Evolutionary conservation across 2,329 filamentous ascomycete species (phyloP), one percentile per base, ranked within the genome.

Genomic region (Leptographium galeiforme): DNA sequence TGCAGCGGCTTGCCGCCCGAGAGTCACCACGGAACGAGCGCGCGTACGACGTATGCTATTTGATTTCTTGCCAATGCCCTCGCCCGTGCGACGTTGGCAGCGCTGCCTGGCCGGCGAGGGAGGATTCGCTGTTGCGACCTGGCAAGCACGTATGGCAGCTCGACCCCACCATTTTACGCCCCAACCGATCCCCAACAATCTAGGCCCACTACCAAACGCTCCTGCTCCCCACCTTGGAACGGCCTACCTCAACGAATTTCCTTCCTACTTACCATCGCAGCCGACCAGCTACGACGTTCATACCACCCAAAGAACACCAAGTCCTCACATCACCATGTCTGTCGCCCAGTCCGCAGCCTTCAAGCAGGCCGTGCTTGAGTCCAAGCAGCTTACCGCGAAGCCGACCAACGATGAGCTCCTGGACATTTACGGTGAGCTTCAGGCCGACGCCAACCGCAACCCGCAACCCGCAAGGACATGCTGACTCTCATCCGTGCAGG

Each of bases 311-410:
- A 45, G 13, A 50, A 18, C 33, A 34, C 8, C 14, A 25, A 3
- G 3, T 2, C 18, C 47, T 7, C 48, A 19, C 45, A 36, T 18
- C 34, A 55, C 11, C 40, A 58, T 57, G 55, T 54, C 53, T 36
- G 48, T 30, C 33, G 54, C 66, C 52, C 67, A 68, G 61, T 70
- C 63, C 61, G 64, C 66, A 52, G 72, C 69, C 55, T 82, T 81
- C 71, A 61, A 78, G 59, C 72, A 70, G 66, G 82, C 82, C 57
- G 72, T 76, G 61, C 65, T 64, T 59, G 82, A 86, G 69, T 81
- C 77, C 70, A 80, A 79, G 70, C 83, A 85, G 76, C 75, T 87
- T 59, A 78, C 77, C 60, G 67, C 71, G 59, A 84, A 83, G 76
- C 83, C 83, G 52, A 66, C 60, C 64, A 78, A 80, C 69, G 74